Evolutionary conservation across 768 basidiomycete species (phyloP).

Genomic region (Serendipita sp.): DNA sequence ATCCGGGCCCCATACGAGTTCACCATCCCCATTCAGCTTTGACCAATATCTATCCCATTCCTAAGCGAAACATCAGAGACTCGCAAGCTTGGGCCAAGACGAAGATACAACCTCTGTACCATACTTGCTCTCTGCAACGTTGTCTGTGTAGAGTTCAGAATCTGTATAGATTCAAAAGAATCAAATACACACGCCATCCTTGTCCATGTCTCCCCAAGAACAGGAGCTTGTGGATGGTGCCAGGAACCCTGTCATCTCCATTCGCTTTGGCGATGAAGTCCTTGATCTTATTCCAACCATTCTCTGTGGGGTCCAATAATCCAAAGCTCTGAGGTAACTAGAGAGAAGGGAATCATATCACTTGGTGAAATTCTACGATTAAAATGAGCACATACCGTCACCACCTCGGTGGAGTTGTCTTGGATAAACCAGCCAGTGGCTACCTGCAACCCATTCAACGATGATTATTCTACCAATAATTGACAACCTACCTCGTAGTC

Average conservation of each 20-base stretch:
- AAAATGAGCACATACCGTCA: conserved; percentile 16
- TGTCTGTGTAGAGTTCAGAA: conserved; percentile 31
- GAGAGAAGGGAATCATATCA: background rate
- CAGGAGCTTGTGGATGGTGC: conserved; percentile 43
- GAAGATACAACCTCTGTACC: conserved; percentile 24
- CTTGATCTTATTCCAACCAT: conserved; percentile 36
- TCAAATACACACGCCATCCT: conserved; percentile 41
- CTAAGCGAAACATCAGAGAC: background rate
- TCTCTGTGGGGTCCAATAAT: conserved; percentile 32
- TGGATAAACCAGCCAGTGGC: conserved; percentile 31
- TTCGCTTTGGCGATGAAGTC: conserved; percentile 34
- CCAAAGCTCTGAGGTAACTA: conserved; percentile 47
- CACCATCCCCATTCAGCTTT: conserved; percentile 45
- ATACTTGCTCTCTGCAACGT: conserved; percentile 46
- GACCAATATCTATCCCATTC: conserved; percentile 30
- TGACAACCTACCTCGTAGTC: background rate
- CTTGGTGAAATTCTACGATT: conserved; percentile 17
- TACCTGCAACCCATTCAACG: conserved; percentile 17
- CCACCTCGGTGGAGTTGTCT: conserved; percentile 21
- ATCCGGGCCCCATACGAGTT: conserved; percentile 63
- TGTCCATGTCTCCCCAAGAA: conserved; percentile 57
- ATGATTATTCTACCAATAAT: background rate
- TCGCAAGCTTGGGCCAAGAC: background rate
- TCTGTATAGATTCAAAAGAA: background rate
- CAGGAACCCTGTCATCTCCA: conserved; percentile 19